Conservation (phyloP, 495 filamentous ascomycete species). For the Penicillium odoratum region DNA sequence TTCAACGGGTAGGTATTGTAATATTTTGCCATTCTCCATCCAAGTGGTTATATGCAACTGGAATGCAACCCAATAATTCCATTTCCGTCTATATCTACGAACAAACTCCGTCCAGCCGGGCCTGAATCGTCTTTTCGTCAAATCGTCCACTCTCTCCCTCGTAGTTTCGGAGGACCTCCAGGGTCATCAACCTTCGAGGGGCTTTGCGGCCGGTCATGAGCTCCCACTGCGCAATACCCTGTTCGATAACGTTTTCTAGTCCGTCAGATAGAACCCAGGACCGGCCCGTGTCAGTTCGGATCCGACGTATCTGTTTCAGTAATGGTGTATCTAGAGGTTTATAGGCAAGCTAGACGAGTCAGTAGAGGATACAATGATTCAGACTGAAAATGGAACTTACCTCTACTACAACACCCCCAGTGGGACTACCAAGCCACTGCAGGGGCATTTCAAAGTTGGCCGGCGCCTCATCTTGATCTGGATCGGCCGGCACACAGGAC, state of each 20-base stretch:
- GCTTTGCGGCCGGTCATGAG: conserved; percentile 81
- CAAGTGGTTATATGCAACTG: neutral
- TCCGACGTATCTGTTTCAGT: conserved; percentile 59
- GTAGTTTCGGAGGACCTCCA: conserved; percentile 60
- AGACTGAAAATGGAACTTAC: conserved; percentile 33
- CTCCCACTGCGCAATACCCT: conserved; percentile 82
- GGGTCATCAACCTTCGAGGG: conserved; percentile 70
- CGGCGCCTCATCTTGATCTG: conserved; percentile 59
- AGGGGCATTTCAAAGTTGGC: conserved; percentile 75
- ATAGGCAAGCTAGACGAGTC: conserved; percentile 60
- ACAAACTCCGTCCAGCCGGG: conserved; percentile 37
- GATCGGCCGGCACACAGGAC: conserved; percentile 72
- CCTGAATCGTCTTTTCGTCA: conserved; percentile 46
- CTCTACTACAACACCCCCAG: conserved; percentile 79
- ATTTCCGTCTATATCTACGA: conserved; percentile 9
- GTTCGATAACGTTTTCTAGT: conserved; percentile 74
- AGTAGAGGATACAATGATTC: conserved; percentile 19
- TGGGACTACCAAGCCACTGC: conserved; percentile 73
- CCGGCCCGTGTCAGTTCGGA: conserved; percentile 58
- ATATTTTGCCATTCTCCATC: neutral
- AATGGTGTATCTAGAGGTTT: conserved; percentile 72
- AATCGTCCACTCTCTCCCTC: conserved; percentile 42
- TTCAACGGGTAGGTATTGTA: too few species aligned
- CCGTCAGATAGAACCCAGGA: conserved; percentile 81
- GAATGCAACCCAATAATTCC: neutral